Conservation (phyloP, 805 yeast species). For the Nakazawaea molendinolei region DNA sequence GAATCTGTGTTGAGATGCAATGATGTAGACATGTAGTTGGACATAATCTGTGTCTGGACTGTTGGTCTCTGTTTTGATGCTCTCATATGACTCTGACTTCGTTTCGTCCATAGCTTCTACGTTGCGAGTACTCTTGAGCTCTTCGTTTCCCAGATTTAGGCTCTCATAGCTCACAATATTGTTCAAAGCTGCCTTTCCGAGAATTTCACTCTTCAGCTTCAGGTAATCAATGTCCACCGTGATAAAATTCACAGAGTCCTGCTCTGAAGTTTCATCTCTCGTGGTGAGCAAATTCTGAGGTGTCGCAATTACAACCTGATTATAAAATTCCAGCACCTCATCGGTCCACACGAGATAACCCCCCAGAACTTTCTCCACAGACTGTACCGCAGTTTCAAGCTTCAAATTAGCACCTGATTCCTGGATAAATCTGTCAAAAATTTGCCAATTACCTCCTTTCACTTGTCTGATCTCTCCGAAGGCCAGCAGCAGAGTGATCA, state of each 20-base stretch:
- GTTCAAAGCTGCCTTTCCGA: too few relatives aligned
- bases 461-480: constrained; percentile 23
- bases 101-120: too few relatives aligned
- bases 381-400: constrained; percentile 24
- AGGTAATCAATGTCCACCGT: too few relatives aligned
- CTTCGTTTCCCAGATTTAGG: too few relatives aligned
- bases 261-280: not conserved
- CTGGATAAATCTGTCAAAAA: constrained; percentile 34
- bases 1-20: constrained; percentile 18
- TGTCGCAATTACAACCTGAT: constrained; percentile 38
- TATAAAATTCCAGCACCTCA: constrained; percentile 14
- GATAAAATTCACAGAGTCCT: too few relatives aligned
- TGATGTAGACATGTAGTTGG: constrained; percentile 30
- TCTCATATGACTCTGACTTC: too few relatives aligned
- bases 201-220: too few relatives aligned
- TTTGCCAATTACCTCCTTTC: constrained; percentile 38
- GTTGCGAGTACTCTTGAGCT: too few relatives aligned
- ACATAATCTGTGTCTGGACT: constrained; percentile 27
- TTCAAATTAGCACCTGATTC: constrained; percentile 26
- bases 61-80: not conserved
- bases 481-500: constrained; percentile 32
- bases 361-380: constrained; percentile 12
- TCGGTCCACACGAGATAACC: constrained; percentile 7
- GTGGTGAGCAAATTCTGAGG: constrained; percentile 23
- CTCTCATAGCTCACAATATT: too few relatives aligned